These are phyloP conservation scores for Microbotryomycetes sp. DNA, from an alignment of 1,284 basidiomycete species.

Conservation along the genomic window DNA sequence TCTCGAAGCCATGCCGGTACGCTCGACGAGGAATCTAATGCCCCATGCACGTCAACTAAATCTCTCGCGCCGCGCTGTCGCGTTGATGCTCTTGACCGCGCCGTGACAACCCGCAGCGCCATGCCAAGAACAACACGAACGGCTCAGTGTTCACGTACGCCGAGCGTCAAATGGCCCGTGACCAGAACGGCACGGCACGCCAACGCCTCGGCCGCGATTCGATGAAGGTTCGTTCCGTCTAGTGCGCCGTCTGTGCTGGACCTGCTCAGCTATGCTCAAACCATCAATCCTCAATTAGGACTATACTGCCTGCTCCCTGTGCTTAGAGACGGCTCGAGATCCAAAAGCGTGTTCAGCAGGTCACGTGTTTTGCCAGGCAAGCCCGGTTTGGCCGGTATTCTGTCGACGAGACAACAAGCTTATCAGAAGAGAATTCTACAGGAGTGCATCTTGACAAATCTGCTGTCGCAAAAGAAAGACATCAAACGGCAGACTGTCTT, in stretches of 20 bases:
- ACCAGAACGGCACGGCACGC: constrained; percentile 45
- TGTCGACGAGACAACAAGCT: background rate
- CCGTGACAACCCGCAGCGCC: constrained; percentile 48
- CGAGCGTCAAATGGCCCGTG: constrained; percentile 71
- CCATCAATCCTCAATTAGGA: background rate
- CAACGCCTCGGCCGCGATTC: constrained; percentile 19
- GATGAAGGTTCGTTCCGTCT: constrained; percentile 11
- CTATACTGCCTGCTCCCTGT: constrained; percentile 29
- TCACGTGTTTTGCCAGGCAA: constrained; percentile 81
- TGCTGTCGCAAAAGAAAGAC: constrained; percentile 75
- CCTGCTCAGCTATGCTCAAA: background rate
- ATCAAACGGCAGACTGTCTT: constrained; percentile 76
- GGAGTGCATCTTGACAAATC: constrained; percentile 34
- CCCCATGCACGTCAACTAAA: no score
- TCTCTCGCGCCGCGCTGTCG: no score
- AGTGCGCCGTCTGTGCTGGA: background rate
- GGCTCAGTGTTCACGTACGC: constrained; percentile 65
- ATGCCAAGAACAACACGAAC: constrained; percentile 80
- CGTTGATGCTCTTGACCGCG: no score
- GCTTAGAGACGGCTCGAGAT: constrained; percentile 51
- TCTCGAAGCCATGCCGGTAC: no score
- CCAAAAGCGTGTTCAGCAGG: constrained; percentile 75
- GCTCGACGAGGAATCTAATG: no score
- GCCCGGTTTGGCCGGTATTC: constrained; percentile 66
- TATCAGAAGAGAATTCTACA: constrained; percentile 21